Base-by-base conservation (phyloP, 805 yeast genomes). In the Pichia thaimueangensis region DNA sequence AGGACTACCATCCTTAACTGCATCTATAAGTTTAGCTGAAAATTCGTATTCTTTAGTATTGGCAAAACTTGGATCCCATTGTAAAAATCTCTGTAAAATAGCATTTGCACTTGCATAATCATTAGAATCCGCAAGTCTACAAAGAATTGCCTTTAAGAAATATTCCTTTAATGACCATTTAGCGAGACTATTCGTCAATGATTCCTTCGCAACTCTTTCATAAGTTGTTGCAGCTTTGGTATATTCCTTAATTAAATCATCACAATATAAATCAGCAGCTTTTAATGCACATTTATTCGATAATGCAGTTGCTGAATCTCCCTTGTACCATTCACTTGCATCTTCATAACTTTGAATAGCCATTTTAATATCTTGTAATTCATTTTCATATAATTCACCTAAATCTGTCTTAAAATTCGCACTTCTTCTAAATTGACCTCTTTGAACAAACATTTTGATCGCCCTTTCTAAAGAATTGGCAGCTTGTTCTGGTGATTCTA, bases 391-490 rank as follows among this genome's bases (percentile, higher is more conserved):
- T 35, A 91, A 63, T 51, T 80, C 88, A 10, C 89, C 98, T 56
- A 93, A 71, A 59, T 93, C 98, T 70, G 83, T 78, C 59, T 89
- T 83, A 67, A 84, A 89, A 58, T 87, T 87, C 11, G 98, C 98
- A 20, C 95, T 96, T 61, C 97, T 74, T 60, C 98, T 79, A 66
- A 93, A 93, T 62, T 91, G 96, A 11, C 99, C 99, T 53, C 86
- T 79, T 48, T 78, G 73, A 2, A 95, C 87, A 62, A 89, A 91
- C 58, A 86, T 73, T 48, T 78, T 81, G 47, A 91, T 80, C 0
- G 97, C 96, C 53, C 74, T 74, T 44, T 75, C 73, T 48, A 93
- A 69, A 5, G 86, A 78, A 40, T 81, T 73, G 4, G 88, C 95
- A 8, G 94, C 94, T 40, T 78, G 84, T 10, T 67, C 69, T 3